phyloP scores from a whole-genome alignment of 2,329 filamentous ascomycete genomes.

The Colletotrichum sp. region DNA sequence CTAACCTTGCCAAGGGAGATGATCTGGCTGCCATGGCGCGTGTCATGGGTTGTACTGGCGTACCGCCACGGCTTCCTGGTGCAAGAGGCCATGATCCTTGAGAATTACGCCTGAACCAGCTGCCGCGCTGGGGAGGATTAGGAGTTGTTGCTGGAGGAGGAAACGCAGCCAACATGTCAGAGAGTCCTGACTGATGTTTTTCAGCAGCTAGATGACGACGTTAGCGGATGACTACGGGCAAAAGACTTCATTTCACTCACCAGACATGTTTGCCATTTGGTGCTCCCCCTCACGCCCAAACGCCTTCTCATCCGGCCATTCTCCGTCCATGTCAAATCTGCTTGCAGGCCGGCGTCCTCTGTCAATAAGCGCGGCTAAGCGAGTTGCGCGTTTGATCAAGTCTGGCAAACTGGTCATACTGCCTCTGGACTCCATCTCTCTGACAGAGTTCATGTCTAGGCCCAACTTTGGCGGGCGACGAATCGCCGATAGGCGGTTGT shows the following conservation, averaged over 20 bases:
- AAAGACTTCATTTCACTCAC: neutral
- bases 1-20: neutral
- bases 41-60: slow-evolving; percentile 7
- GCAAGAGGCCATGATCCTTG: slow-evolving; percentile 55
- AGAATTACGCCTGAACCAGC: slow-evolving; percentile 41
- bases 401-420: slow-evolving; percentile 93
- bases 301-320: slow-evolving; percentile 53
- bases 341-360: slow-evolving; percentile 72
- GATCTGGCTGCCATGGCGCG: slow-evolving; percentile 16
- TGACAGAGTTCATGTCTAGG: slow-evolving; percentile 78
- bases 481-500: slow-evolving; percentile 58
- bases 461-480: slow-evolving; percentile 71
- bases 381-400: slow-evolving; percentile 86
- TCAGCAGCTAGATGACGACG: slow-evolving; percentile 38
- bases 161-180: slow-evolving; percentile 71
- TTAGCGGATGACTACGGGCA: slow-evolving; percentile 15
- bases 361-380: slow-evolving; percentile 86
- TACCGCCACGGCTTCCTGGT: slow-evolving; percentile 22
- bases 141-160: slow-evolving; percentile 58
- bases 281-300: slow-evolving; percentile 42
- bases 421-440: slow-evolving; percentile 80
- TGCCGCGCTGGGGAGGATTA: slow-evolving; percentile 53
- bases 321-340: slow-evolving; percentile 54
- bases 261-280: slow-evolving; percentile 42
- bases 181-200: slow-evolving; percentile 58